phyloP scores from a whole-genome alignment of 2,329 filamentous ascomycete species.

The Myriosclerotinia duriaeana region DNA sequence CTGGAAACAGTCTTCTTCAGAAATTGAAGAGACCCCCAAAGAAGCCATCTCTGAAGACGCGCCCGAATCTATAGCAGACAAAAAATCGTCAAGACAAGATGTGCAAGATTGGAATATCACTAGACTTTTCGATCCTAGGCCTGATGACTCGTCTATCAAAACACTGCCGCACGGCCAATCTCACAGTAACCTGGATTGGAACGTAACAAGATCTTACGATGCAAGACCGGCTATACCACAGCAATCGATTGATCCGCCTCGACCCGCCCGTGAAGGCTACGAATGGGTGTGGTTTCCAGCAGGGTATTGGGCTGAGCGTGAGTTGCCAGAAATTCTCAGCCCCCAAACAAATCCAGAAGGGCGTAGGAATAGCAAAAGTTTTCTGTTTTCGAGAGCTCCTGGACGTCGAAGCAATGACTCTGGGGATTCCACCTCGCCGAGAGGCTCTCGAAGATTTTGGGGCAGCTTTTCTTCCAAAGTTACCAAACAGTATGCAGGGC shows the following conservation, averaged over 20 bases:
- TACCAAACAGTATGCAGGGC: slow-evolving; percentile 5
- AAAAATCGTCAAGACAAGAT: slow-evolving; percentile 1
- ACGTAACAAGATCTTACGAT: slow-evolving; percentile 21
- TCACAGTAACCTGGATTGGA: slow-evolving; percentile 29
- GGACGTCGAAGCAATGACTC: slow-evolving; percentile 1
- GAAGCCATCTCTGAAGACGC: neutral
- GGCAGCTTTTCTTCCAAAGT: slow-evolving; percentile 18
- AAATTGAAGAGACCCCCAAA: neutral
- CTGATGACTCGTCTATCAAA: neutral
- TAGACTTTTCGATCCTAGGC: slow-evolving; percentile 16
- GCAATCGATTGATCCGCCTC: slow-evolving; percentile 49
- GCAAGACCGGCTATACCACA: slow-evolving; percentile 15
- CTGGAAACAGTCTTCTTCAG: slow-evolving; percentile 14
- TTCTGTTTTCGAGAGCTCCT: slow-evolving; percentile 4
- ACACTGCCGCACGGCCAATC: neutral
- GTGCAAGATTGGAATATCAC: slow-evolving; percentile 23
- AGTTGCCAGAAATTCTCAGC: slow-evolving; percentile 32
- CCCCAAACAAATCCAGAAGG: neutral
- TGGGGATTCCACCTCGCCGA: slow-evolving; percentile 18
- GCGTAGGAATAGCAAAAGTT: slow-evolving; percentile 6
- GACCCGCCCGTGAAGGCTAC: slow-evolving; percentile 53
- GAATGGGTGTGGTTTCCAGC: slow-evolving; percentile 65
- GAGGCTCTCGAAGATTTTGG: slow-evolving; percentile 14
- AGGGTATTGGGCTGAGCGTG: slow-evolving; percentile 63
- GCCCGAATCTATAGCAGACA: neutral